phyloP scores from a whole-genome alignment of 129 eudicot genomes.

The Arctium minus region DNA sequence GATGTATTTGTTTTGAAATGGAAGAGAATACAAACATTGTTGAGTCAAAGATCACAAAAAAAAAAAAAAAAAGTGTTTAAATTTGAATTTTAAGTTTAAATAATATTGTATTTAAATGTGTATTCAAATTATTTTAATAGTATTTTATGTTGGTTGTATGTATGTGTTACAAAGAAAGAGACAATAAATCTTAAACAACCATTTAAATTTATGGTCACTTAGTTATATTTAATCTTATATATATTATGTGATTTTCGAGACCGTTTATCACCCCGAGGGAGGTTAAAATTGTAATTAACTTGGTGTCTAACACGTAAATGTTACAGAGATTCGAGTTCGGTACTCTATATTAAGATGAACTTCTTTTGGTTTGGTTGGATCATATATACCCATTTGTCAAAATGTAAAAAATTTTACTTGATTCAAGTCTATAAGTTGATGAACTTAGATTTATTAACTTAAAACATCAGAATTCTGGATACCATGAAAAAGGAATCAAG shows the following conservation, averaged over 20 bases:
- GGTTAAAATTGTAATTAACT: neutral
- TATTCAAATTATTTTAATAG: neutral
- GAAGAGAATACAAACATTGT: neutral
- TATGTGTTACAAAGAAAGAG: conserved; percentile 1
- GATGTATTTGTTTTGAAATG: neutral
- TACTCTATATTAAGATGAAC: neutral
- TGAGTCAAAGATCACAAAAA: neutral
- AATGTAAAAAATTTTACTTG: neutral
- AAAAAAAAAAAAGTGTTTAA: neutral
- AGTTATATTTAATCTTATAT: neutral
- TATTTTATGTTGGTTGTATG: neutral
- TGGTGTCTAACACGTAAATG: neutral
- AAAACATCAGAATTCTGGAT: neutral
- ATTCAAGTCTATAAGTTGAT: neutral
- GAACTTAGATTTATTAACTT: neutral
- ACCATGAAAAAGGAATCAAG: neutral
- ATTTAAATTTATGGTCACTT: neutral
- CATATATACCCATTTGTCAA: neutral
- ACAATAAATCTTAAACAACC: neutral
- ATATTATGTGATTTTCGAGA: neutral
- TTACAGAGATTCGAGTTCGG: neutral
- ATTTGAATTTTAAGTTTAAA: neutral
- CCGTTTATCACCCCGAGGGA: neutral
- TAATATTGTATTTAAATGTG: neutral
- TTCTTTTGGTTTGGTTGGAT: neutral